Base-by-base conservation (phyloP, 1,284 basidiomycete genomes). In the Heliocybe sulcata region DNA sequence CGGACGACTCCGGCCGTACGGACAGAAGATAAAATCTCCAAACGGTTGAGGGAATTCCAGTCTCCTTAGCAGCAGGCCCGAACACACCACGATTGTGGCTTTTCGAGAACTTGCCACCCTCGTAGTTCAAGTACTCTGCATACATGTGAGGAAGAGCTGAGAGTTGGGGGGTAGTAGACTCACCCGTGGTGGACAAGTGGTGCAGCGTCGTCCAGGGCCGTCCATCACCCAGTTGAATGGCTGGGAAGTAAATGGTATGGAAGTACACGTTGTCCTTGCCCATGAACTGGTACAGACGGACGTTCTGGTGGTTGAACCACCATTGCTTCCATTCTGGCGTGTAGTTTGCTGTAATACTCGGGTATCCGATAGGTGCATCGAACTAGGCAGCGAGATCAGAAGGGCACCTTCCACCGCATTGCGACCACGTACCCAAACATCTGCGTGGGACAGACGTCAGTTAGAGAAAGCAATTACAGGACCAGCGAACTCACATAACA, bases 31-130 rank as follows among this genome's bases (percentile, higher is more conserved):
- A 99, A 72, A 98, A 99, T 59, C 97, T 80, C 97, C 96, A 99
- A 1, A 99, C 96, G 1, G 92, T 93, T 0, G 93, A 74, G 29
- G 95, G 90, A 45, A 98, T 88, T 4, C 93, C 93, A 9, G 95
- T 97, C 59, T 97, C 92, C 63, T 84, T 90, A 0, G 97, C 97
- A 38, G 90, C 89, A 61, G 95, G 94, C 33, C 97, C 97, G 61
- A 99, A 99, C 1, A 99, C 97, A 57, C 97, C 97, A 56, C 98
- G 87, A 63, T 94, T 94, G 62, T 92, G 85, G 64, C 93, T 95
- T 75, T 99, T 99, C 55, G 93, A 97, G 79, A 99, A 99, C 70
- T 99, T 99, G 53, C 95, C 96, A 55, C 93, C 93, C 71, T 99
- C 97, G 70, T 99, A 99, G 68, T 98, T 98, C 57, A 99, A 79